Base-by-base conservation (phyloP, 345 rosid genomes). In the Triadica sebifera region DNA sequence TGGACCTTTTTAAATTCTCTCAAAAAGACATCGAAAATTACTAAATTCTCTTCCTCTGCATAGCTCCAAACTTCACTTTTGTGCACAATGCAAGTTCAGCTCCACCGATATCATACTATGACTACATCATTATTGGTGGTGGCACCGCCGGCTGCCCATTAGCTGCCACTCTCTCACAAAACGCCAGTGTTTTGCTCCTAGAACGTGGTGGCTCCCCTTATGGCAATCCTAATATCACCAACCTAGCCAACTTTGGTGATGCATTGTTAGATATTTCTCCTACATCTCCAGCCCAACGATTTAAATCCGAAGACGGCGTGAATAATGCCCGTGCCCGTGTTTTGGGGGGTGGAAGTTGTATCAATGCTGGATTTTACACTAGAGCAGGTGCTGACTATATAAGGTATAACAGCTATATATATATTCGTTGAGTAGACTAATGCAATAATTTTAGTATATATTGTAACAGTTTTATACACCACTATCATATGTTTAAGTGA, bases 141-240 rank as follows among this genome's bases (percentile, higher is more conserved):
- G 82, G 82, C 29, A 80, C 82, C 22, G 70, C 79, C 12, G 82
- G 79, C 34, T 80, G 82, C 68, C 79, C 79, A 12, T 61, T 80
- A 67, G 82, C 76, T 0, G 76, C 76, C 65, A 71, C 82, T 6
- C 82, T 80, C 12, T 75, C 79, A 15, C 73, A 80, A 43, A 75
- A 80, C 60, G 76, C 82, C 34, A 59, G 12, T 41, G 76, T 75
- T 51, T 60, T 80, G 76, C 58, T 80, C 17, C 70, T 80, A 3
- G 82, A 75, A 45, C 79, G 79, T 1, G 82, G 82, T 5, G 82
- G 82, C 55, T 75, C 76, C 0, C 82, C 82, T 12, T 71, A 80
- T 53, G 79, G 79, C 34, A 67, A 80, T 53, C 70, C 82, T 13
- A 75, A 80, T 52, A 75, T 75, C 39, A 75, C 66, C 63, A 43